These are phyloP conservation scores for Fomitopsis pulvina DNA, from an alignment of 768 basidiomycete genomes.

Conservation along the genomic window DNA sequence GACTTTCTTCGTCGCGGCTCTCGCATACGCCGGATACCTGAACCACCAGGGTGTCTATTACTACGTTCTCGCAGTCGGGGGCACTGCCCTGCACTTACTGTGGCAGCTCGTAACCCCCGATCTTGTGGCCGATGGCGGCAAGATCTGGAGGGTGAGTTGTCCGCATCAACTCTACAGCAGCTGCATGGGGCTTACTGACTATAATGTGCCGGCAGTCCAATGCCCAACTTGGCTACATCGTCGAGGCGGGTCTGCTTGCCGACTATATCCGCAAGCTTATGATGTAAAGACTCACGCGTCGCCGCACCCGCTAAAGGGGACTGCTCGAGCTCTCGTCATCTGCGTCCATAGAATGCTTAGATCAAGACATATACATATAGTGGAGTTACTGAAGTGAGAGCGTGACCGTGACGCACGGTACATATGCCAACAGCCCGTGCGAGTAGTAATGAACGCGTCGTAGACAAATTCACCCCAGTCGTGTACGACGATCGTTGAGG, in stretches of 20 bases:
- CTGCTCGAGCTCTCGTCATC: too few species aligned
- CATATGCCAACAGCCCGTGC: too few species aligned
- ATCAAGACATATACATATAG: too few species aligned
- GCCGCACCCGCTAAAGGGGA: neutral
- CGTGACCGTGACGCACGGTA: too few species aligned
- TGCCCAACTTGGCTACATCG: constrained; percentile 8
- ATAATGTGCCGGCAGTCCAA: constrained; percentile 10
- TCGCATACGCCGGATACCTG: constrained; percentile 44
- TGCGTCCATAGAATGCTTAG: too few species aligned
- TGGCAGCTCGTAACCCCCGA: constrained; percentile 38
- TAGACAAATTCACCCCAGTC: too few species aligned
- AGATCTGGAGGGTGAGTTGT: constrained; percentile 25
- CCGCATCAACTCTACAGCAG: neutral
- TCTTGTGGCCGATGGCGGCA: constrained; percentile 40
- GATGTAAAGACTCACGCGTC: neutral
- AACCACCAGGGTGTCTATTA: constrained; percentile 45
- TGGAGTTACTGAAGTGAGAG: too few species aligned
- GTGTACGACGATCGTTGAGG: too few species aligned
- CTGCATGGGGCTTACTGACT: neutral
- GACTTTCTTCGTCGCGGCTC: constrained; percentile 41
- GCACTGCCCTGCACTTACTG: constrained; percentile 34
- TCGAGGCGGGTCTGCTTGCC: constrained; percentile 7
- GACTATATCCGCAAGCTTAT: constrained; percentile 6
- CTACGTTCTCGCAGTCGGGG: constrained; percentile 40
- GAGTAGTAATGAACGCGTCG: too few species aligned